Percentiles rank a stretch among this genome's conserved stretches.
phyloP scores from a whole-genome alignment of 805 yeast genomes.

The Candida awuae region DNA sequence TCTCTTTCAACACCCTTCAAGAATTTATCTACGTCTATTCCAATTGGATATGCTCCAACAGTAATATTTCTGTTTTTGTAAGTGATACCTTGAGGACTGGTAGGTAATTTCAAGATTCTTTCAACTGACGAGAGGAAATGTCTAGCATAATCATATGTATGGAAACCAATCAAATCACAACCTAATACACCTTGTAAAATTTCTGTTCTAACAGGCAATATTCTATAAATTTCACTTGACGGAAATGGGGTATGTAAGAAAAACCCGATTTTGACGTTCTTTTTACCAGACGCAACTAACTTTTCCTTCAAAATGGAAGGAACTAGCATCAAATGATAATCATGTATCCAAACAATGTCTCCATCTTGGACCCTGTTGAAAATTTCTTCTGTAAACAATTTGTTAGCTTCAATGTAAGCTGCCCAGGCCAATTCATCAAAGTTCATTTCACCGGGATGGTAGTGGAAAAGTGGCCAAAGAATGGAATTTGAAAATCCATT shows the following conservation, averaged over 20 bases:
- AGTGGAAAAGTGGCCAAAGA: slow-evolving; percentile 96
- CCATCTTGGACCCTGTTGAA: slow-evolving; percentile 64
- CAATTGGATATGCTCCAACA: slow-evolving; percentile 98
- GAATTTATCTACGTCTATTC: slow-evolving; percentile 92
- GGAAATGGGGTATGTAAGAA: slow-evolving; percentile 98
- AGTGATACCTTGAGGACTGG: slow-evolving; percentile 86
- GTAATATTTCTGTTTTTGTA: slow-evolving; percentile 67
- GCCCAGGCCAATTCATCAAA: slow-evolving; percentile 98
- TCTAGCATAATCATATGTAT: slow-evolving; percentile 97
- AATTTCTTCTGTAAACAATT: slow-evolving; percentile 68
- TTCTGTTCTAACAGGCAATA: slow-evolving; percentile 90
- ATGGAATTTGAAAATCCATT: slow-evolving; percentile 94
- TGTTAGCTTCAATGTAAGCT: slow-evolving; percentile 90
- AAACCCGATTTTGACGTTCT: slow-evolving; percentile 75
- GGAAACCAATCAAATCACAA: slow-evolving; percentile 94
- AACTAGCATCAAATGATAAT: slow-evolving; percentile 90
- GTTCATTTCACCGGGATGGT: slow-evolving; percentile 98
- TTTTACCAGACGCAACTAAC: slow-evolving; percentile 36
- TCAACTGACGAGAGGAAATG: slow-evolving; percentile 89
- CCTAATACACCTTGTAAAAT: slow-evolving; percentile 85
- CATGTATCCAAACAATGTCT: slow-evolving; percentile 96
- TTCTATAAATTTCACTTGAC: slow-evolving; percentile 90
- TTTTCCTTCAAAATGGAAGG: slow-evolving; percentile 78
- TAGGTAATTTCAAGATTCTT: slow-evolving; percentile 70
- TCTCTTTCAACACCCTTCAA: slow-evolving; percentile 63